Evolutionary conservation across 2,329 filamentous ascomycete species (phyloP).

Genomic region (Aschersonia sp.): DNA sequence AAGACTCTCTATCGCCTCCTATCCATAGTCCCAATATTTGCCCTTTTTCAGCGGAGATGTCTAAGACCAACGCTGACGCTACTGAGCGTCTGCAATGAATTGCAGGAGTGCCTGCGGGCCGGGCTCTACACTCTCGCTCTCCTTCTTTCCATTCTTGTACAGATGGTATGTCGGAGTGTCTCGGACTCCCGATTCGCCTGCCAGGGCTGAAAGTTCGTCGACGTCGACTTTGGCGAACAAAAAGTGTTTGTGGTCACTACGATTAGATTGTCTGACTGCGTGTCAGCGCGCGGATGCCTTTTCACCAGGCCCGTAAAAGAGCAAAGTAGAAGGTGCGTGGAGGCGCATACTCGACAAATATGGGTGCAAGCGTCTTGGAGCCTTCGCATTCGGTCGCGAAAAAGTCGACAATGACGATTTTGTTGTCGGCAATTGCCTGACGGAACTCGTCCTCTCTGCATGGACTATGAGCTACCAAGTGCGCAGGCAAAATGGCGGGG

Average conservation of each 20-base stretch:
- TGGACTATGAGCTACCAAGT: neutral
- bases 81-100: conserved; percentile 1
- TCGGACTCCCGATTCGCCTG: neutral
- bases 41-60: no score
- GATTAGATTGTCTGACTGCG: conserved; percentile 1
- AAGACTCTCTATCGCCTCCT: no score
- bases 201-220: neutral
- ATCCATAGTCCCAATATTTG: no score
- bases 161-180: conserved; percentile 1
- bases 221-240: conserved; percentile 3
- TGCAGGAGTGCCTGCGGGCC: conserved; percentile 2
- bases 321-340: neutral
- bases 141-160: conserved; percentile 1
- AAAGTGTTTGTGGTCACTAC: neutral
- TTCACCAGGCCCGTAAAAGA: no score
- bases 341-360: conserved; percentile 4
- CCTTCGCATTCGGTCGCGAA: conserved; percentile 1
- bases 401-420: conserved; percentile 2
- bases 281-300: neutral
- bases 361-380: conserved; percentile 2
- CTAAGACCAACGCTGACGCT: neutral
- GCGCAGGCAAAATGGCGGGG: no score
- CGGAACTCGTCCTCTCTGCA: conserved; percentile 1
- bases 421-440: neutral
- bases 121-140: neutral